These are phyloP conservation scores for Fusarium palustre DNA, from an alignment of 2,329 filamentous ascomycete genomes.

Conservation along the genomic window DNA sequence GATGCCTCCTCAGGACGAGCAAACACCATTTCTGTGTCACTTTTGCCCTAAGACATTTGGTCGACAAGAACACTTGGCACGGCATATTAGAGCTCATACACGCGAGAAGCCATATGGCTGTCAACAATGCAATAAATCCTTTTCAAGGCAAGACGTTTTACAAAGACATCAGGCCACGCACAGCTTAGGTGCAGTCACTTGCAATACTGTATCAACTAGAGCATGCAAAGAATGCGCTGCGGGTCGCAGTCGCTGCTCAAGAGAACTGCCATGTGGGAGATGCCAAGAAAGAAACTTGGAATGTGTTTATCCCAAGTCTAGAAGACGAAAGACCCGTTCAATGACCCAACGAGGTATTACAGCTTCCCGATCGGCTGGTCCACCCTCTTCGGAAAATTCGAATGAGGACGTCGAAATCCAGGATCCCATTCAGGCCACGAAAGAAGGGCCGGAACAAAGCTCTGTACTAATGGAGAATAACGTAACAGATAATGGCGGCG, in stretches of 20 bases:
- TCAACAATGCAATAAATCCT: slow-evolving; percentile 25
- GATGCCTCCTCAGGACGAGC: slow-evolving; percentile 5
- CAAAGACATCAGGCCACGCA: slow-evolving; percentile 30
- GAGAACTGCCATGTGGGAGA: slow-evolving; percentile 24
- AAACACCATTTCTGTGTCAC: slow-evolving; percentile 1
- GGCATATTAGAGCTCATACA: slow-evolving; percentile 32
- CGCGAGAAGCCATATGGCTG: slow-evolving; percentile 34
- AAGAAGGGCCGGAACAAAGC: neutral
- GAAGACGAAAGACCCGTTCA: slow-evolving; percentile 7
- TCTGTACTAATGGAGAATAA: neutral
- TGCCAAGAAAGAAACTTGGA: slow-evolving; percentile 18
- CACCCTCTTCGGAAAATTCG: neutral
- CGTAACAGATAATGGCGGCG: neutral
- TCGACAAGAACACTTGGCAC: slow-evolving; percentile 31
- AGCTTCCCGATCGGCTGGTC: neutral
- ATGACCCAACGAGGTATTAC: neutral
- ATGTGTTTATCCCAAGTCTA: slow-evolving; percentile 18
- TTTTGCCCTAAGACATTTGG: slow-evolving; percentile 17
- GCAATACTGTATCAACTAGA: slow-evolving; percentile 8
- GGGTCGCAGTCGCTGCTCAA: slow-evolving; percentile 35
- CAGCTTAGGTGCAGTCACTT: neutral
- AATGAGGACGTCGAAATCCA: neutral
- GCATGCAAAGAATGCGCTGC: slow-evolving; percentile 33
- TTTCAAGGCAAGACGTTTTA: slow-evolving; percentile 32
- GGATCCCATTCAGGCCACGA: neutral